phyloP scores from a whole-genome alignment of 345 rosid species.

The Geranium brycei region DNA sequence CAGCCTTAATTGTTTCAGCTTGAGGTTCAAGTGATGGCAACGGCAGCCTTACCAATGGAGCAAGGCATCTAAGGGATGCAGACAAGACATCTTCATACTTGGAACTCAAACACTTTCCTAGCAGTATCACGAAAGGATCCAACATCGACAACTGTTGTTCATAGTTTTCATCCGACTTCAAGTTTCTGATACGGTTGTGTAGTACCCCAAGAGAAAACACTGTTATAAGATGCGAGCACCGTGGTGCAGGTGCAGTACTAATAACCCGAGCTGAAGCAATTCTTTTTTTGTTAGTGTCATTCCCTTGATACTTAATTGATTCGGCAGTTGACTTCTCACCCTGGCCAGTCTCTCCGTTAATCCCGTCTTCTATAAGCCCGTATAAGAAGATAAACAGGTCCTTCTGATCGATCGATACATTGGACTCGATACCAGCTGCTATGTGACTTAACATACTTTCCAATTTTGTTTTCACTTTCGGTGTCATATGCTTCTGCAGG shows the following conservation, averaged over 20 bases:
- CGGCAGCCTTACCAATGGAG: slow-evolving; percentile 55
- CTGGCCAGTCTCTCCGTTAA: slow-evolving; percentile 31
- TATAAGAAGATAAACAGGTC: slow-evolving; percentile 58
- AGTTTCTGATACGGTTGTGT: slow-evolving; percentile 40
- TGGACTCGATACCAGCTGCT: slow-evolving; percentile 68
- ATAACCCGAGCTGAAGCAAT: slow-evolving; percentile 16
- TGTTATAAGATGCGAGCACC: slow-evolving; percentile 50
- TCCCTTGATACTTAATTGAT: slow-evolving; percentile 15
- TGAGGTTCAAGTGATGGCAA: slow-evolving; percentile 61
- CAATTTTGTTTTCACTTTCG: slow-evolving; percentile 55
- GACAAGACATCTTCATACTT: slow-evolving; percentile 73
- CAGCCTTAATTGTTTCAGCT: slow-evolving; percentile 63
- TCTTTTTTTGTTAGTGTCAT: slow-evolving; percentile 18
- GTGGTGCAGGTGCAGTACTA: slow-evolving; percentile 33
- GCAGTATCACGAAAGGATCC: slow-evolving; percentile 68
- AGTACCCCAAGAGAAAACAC: slow-evolving; percentile 67
- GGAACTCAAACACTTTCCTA: slow-evolving; percentile 66
- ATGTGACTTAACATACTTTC: slow-evolving; percentile 62
- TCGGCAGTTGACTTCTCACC: slow-evolving; percentile 17
- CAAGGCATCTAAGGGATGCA: slow-evolving; percentile 63
- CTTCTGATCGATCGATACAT: slow-evolving; percentile 62
- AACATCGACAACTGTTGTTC: slow-evolving; percentile 44
- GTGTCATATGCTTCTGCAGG: slow-evolving; percentile 55
- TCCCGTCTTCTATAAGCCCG: slow-evolving; percentile 48
- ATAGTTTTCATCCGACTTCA: slow-evolving; percentile 32